Conservation (phyloP, 805 yeast species). For the Yamadazyma sp. region DNA sequence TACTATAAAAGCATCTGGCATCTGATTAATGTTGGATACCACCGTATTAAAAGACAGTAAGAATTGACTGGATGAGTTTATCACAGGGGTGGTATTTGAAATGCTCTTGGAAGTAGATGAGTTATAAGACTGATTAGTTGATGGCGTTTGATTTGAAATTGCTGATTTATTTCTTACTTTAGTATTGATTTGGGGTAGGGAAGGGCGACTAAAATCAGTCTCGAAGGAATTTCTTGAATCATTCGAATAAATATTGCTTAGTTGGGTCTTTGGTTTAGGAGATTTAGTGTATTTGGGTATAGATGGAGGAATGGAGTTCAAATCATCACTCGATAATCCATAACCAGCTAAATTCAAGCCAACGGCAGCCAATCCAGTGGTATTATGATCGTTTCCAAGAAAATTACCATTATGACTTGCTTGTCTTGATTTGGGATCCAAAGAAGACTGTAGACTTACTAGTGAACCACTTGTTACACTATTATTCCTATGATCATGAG, state of each 20-base stretch:
- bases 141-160: neutral
- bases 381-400: slow-evolving; percentile 1
- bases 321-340: slow-evolving; percentile 25
- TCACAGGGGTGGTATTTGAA: neutral
- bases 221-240: slow-evolving; percentile 1
- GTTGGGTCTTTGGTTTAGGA: neutral
- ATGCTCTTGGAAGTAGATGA: neutral
- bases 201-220: neutral
- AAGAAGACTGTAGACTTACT: slow-evolving; percentile 9
- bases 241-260: neutral
- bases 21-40: slow-evolving; percentile 27
- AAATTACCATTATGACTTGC: too few species aligned
- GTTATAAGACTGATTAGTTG: neutral
- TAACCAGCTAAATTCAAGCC: slow-evolving; percentile 29
- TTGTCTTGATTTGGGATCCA: slow-evolving; percentile 13
- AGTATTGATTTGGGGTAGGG: neutral
- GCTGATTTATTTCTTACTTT: slow-evolving; percentile 4
- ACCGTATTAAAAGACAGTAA: slow-evolving; percentile 34
- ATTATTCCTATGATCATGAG: slow-evolving; percentile 4
- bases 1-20: slow-evolving; percentile 35
- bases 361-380: slow-evolving; percentile 16
- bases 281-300: neutral
- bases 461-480: slow-evolving; percentile 9
- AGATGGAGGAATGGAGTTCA: slow-evolving; percentile 20
- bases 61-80: slow-evolving; percentile 14